Percentiles rank a stretch among this genome's conserved stretches.
Conservation (phyloP, 352 stramenopile species). For the Phytophthora meadii region DNA sequence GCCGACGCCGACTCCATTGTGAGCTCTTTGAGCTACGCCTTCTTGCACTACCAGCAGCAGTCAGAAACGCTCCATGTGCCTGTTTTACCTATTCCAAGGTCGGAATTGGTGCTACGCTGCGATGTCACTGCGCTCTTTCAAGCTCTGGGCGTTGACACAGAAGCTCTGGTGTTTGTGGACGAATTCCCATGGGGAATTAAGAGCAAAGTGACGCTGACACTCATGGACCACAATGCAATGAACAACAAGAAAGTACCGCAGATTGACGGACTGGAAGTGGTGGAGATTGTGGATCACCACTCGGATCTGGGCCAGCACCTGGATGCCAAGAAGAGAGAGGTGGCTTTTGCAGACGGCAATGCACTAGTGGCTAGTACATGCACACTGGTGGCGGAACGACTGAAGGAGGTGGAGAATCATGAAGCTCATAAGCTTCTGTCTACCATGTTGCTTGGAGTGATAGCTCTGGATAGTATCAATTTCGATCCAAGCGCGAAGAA, state of each 20-base stretch:
- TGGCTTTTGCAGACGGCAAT: slow-evolving; percentile 74
- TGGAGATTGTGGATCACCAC: slow-evolving; percentile 86
- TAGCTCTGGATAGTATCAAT: slow-evolving; percentile 82
- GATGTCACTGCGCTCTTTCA: slow-evolving; percentile 71
- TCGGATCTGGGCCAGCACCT: slow-evolving; percentile 64
- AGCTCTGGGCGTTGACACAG: slow-evolving; percentile 58
- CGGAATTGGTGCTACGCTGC: slow-evolving; percentile 69
- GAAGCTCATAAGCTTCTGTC: slow-evolving; percentile 49
- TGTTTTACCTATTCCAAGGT: slow-evolving; percentile 68
- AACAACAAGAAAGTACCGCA: slow-evolving; percentile 61
- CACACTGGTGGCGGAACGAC: slow-evolving; percentile 79
- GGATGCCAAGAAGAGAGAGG: slow-evolving; percentile 51
- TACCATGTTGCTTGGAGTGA: slow-evolving; percentile 81
- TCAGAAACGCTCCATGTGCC: slow-evolving; percentile 45
- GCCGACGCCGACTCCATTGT: slow-evolving; percentile 87
- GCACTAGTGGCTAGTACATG: slow-evolving; percentile 79
- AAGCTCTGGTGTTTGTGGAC: slow-evolving; percentile 74
- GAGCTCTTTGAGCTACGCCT: slow-evolving; percentile 76
- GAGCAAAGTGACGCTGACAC: slow-evolving; percentile 46
- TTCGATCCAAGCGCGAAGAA: slow-evolving; percentile 81
- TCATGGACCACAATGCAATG: slow-evolving; percentile 82
- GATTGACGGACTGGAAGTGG: slow-evolving; percentile 36
- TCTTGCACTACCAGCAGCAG: slow-evolving; percentile 37
- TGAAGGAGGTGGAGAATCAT: slow-evolving; percentile 28
- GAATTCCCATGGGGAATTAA: slow-evolving; percentile 71